Evolutionary conservation across 2,329 filamentous ascomycete genomes (phyloP).

Genomic region (Endoconidiophora polonica): DNA sequence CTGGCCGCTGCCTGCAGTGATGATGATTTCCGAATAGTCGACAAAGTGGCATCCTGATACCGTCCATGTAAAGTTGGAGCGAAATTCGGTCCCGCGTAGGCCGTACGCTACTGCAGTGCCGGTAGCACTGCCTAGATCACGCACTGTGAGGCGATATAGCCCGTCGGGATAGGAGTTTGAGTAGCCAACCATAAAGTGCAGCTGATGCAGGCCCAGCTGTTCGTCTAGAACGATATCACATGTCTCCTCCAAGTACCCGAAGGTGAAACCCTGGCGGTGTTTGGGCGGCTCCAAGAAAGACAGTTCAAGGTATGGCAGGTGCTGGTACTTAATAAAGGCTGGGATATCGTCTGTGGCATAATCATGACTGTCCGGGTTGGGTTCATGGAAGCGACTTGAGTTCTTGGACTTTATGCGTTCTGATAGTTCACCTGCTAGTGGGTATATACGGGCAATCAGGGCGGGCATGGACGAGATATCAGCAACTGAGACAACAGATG

Average conservation of each 20-base stretch:
- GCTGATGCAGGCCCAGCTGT: not conserved
- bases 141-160: not conserved
- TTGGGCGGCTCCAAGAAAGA: slow-evolving; percentile 2
- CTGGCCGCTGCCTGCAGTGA: not conserved
- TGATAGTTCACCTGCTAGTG: not conserved
- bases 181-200: slow-evolving; percentile 6
- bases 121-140: not conserved
- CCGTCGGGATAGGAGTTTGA: not conserved
- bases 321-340: not conserved
- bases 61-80: not conserved
- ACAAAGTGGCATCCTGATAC: slow-evolving; percentile 2
- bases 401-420: not conserved
- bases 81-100: not conserved
- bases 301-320: slow-evolving; percentile 1
- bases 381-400: slow-evolving; percentile 2
- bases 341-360: not conserved
- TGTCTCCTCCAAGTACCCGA: not conserved
- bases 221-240: slow-evolving; percentile 3
- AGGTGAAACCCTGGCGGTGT: slow-evolving; percentile 3
- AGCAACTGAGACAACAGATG: no score
- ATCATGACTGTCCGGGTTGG: not conserved
- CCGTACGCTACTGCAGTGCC: slow-evolving; percentile 3
- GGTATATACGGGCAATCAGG: slow-evolving; percentile 6
- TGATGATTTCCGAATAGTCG: slow-evolving; percentile 1
- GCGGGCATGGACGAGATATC: no score